Base-by-base conservation (phyloP, 1,284 basidiomycete species). In the Puccinia polysora region DNA sequence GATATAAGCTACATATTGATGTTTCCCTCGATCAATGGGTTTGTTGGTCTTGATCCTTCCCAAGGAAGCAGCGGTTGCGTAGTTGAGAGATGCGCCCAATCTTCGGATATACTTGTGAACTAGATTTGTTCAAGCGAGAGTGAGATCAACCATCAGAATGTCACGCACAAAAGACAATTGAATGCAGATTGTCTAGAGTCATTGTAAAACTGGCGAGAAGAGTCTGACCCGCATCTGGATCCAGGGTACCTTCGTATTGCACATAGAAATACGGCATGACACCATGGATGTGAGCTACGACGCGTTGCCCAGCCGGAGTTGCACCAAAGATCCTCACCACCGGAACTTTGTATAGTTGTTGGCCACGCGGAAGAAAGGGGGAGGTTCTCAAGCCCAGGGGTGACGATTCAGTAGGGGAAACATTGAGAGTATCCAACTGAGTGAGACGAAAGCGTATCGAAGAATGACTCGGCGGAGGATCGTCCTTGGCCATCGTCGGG, bases 251-350 rank as follows among this genome's bases (percentile, higher is more conserved):
- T 86, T 81, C 80, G 74, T 82, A 85, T 34, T 82, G 82, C 7
- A 85, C 81, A 77, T 82, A 85, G 76, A 83, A 82, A 77, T 85
- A 85, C 0, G 84, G 84, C 73, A 82, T 84, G 40, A 80, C 82
- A 25, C 89, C 85, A 81, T 97, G 95, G 28, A 97, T 82, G 82
- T 97, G 89, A 10, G 92, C 83, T 78, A 92, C 95, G 43, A 90
- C 86, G 77, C 88, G 89, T 78, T 86, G 83, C 2, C 91, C 89
- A 0, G 82, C 79, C 0, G 90, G 89, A 0, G 91, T 90, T 18
- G 87, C 83, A 18, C 95, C 95, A 80, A 88, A 97, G 69, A 97
- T 87, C 64, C 92, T 85, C 65, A 97, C 83, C 2, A 93, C 84
- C 14, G 94, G 94, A 18, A 89, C 86, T 34, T 82, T 83, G 53